phyloP scores from a whole-genome alignment of 164 flowering plant genomes.

The Magnolia changhungtana region DNA sequence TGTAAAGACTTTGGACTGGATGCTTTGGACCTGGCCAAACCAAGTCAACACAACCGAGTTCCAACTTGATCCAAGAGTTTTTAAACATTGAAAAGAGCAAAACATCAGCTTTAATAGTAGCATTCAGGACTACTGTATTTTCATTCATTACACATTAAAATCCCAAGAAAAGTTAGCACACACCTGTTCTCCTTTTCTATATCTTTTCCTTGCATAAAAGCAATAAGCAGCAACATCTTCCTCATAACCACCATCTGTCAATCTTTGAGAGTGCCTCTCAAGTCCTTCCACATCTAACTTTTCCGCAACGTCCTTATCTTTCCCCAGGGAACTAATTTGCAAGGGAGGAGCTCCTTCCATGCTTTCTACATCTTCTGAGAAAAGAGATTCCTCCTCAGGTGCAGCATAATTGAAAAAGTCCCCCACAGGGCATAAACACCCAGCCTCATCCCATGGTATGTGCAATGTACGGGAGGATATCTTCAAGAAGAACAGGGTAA shows the following conservation, averaged over 20 bases:
- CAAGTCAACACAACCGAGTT: neutral
- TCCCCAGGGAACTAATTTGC: conserved; percentile 8
- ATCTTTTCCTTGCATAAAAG: conserved; percentile 76
- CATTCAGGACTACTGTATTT: neutral
- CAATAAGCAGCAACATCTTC: conserved; percentile 63
- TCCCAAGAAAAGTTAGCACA: conserved; percentile 2
- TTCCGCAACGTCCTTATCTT: conserved; percentile 12
- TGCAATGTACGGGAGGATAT: conserved; percentile 87
- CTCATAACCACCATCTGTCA: conserved; percentile 76
- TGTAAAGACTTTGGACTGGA: neutral
- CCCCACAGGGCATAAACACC: conserved; percentile 95
- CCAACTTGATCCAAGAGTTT: neutral
- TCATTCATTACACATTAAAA: neutral
- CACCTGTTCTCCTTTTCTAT: conserved; percentile 84
- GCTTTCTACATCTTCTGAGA: conserved; percentile 19
- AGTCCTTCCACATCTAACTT: conserved; percentile 17
- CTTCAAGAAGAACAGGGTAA: conserved; percentile 34
- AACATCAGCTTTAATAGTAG: neutral
- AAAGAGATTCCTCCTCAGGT: conserved; percentile 54
- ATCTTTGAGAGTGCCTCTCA: conserved; percentile 31
- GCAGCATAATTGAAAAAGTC: conserved; percentile 91
- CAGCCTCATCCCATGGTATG: conserved; percentile 94
- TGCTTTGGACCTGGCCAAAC: neutral
- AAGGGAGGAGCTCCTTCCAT: conserved; percentile 32
- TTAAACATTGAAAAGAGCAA: neutral